A percentile compares a stretch with the other conserved stretches of the same genome.
phyloP scores from a whole-genome alignment of 2,329 filamentous ascomycete genomes.

The Pseudogymnoascus destructans region DNA sequence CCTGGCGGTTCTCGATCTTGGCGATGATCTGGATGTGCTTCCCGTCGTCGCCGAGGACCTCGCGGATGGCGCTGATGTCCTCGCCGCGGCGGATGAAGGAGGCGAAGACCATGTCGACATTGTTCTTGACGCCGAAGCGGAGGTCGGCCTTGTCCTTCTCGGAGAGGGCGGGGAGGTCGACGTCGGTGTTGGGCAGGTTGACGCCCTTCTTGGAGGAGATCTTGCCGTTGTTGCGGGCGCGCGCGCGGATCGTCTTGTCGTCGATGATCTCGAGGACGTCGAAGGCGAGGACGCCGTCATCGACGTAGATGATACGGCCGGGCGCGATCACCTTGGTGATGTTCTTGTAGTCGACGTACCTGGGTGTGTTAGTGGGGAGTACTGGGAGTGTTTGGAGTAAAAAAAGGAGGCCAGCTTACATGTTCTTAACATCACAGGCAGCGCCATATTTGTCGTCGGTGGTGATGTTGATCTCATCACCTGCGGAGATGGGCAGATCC shows the following conservation, averaged over 20 bases:
- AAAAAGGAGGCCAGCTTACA: constrained; percentile 44
- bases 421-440: constrained; percentile 76
- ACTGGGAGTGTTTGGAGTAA: neutral
- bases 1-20: constrained; percentile 99
- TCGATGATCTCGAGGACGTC: constrained; percentile 81
- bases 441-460: constrained; percentile 89
- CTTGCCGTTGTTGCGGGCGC: constrained; percentile 92
- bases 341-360: constrained; percentile 99
- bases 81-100: constrained; percentile 93
- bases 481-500: constrained; percentile 70
- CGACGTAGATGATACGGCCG: constrained; percentile 93
- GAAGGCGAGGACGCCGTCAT: constrained; percentile 95
- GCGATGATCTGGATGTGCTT: constrained; percentile 98
- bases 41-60: constrained; percentile 80
- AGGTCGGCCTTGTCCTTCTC: constrained; percentile 97
- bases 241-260: constrained; percentile 75
- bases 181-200: constrained; percentile 96
- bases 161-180: constrained; percentile 91
- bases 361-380: constrained; percentile 26
- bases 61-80: constrained; percentile 86
- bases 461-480: constrained; percentile 84
- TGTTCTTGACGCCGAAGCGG: constrained; percentile 93
- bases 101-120: constrained; percentile 97
- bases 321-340: constrained; percentile 94
- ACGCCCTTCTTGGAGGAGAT: constrained; percentile 99